phyloP scores from a whole-genome alignment of 2,329 filamentous ascomycete species.

The Fusarium beomiforme region DNA sequence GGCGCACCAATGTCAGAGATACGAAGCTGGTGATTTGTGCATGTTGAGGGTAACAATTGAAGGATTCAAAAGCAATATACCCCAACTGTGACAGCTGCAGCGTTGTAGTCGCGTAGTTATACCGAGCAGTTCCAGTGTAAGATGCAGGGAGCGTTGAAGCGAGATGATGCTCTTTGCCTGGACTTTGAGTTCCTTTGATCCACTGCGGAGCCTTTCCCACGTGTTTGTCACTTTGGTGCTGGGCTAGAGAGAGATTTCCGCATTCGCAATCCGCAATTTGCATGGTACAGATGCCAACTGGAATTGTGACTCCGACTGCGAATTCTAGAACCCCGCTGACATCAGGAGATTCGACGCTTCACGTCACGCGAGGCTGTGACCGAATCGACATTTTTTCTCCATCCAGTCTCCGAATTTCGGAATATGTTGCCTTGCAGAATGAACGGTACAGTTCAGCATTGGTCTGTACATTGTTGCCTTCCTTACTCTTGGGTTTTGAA shows the following conservation, averaged over 20 bases:
- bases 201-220: conserved; percentile 1
- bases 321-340: conserved; percentile 1
- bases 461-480: no score
- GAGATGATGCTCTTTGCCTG: neutral
- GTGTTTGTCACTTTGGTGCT: neutral
- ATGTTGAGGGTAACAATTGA: neutral
- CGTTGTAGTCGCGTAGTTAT: neutral
- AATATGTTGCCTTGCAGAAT: no score
- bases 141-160: neutral
- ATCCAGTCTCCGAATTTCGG: neutral
- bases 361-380: conserved; percentile 10
- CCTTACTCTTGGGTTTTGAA: neutral
- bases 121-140: neutral
- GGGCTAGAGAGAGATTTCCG: neutral
- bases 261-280: neutral
- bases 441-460: no score
- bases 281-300: neutral
- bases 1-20: neutral
- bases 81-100: neutral
- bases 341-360: conserved; percentile 10
- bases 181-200: conserved; percentile 3
- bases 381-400: neutral
- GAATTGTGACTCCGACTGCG: neutral
- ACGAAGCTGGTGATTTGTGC: neutral
- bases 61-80: neutral